Base-by-base conservation (phyloP, 768 basidiomycete species). In the Boletellus sp. region DNA sequence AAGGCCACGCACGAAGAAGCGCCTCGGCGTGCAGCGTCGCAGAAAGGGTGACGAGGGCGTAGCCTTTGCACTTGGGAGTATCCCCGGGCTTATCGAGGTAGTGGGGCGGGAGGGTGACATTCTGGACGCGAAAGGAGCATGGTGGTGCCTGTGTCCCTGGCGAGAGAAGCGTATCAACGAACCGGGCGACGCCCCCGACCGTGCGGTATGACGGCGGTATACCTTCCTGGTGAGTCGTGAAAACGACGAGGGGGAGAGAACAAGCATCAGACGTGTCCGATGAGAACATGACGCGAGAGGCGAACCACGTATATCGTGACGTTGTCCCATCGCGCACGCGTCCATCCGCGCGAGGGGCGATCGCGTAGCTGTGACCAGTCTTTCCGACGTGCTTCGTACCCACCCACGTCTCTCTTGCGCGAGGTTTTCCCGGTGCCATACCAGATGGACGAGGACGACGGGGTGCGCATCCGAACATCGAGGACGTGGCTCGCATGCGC, bases 291-390 rank as follows among this genome's bases (percentile, higher is more conserved):
- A 26, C 15, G 23, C 15, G 37, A 35, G 38, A 15, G 43, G 24
- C 12, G 36, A 53, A 91, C 90, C 56, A 90, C 63, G 58, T 92
- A 93, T 10, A 85, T 55, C 0, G 84, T 87, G 47, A 77, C 57
- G 2, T 73, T 62, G 9, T 86, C 78, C 89, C 90, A 91, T 12
- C 81, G 74, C 12, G 62, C 64, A 59, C 75, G 60, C 50, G 63
- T 57, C 47, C 59, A 69, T 62, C 51, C 58, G 56, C 42, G 66
- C 44, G 46, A 61, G 38, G 33, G 56, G 49, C 45, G 60, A 34
- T 53, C 59, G 19, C 37, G 57, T 42, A 56, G 51, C 26, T 26
- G 55, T 16, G 56, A 56, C 77, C 74, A 77, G 50, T 74, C 72
- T 50, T 74, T 79, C 49, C 81, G 68, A 12, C 87, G 76, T 11